Evolutionary conservation across 345 rosid genomes (phyloP), one percentile per base, ranked within the genome.

Genomic region (Erucastrum elatum): DNA sequence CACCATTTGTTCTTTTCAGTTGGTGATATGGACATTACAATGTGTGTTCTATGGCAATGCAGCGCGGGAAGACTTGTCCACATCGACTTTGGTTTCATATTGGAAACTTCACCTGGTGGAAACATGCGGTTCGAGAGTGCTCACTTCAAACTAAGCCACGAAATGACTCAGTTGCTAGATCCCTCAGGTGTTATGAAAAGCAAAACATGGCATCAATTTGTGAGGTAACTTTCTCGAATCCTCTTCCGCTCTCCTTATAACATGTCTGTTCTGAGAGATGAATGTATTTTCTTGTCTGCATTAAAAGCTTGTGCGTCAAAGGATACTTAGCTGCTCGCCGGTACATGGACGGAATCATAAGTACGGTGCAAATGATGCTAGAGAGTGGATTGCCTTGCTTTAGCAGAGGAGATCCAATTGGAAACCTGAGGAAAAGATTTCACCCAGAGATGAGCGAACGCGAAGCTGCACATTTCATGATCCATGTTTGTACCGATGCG

Each of bases 111-210:
- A 2, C 93, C 97, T 5, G 97, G 98, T 77, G 86, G 90, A 64
- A 91, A 94, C 80, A 90, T 91, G 94, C 87, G 94, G 27, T 91
- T 94, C 27, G 97, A 94, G 84, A 94, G 88, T 58, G 98, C 97
- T 16, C 91, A 94, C 82, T 91, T 94, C 85, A 94, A 94, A 83
- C 83, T 91, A 85, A 94, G 96, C 84, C 97, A 94, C 53, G 98
- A 94, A 82, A 91, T 91, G 98, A 91, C 98, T 29, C 98, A 94
- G 63, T 80, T 94, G 66, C 84, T 90, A 8, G 97, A 94, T 64
- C 98, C 95, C 5, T 89, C 97, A 0, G 91, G 94, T 35, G 84
- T 76, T 70, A 89, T 94, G 97, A 94, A 91, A 83, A 91, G 98
- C 70, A 91, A 91, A 30, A 87, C 88, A 2, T 89, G 97, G 98